Conservation (phyloP, 164 flowering plant genomes). For the Buxus sempervirens region DNA sequence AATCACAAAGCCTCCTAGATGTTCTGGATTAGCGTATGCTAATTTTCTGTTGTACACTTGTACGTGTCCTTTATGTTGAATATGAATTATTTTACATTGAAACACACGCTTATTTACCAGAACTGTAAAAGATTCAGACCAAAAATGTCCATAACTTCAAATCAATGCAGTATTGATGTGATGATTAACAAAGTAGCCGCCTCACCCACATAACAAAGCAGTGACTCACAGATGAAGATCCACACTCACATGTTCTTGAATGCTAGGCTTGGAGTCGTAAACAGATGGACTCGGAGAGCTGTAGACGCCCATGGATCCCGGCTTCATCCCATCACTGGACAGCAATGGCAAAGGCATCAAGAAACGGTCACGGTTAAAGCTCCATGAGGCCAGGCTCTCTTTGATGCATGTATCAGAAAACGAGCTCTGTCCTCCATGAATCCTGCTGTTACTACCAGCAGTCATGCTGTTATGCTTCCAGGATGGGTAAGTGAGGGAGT, state of each 20-base stretch:
- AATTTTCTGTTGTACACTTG: no score
- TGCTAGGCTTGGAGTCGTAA: background rate
- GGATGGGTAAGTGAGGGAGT: conserved; percentile 24
- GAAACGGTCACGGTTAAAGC: background rate
- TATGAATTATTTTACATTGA: no score
- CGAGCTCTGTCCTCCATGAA: conserved; percentile 22
- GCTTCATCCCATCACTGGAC: background rate
- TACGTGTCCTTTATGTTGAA: no score
- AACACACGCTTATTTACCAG: no score
- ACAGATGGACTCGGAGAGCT: background rate
- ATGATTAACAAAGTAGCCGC: no score
- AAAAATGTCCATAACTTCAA: no score
- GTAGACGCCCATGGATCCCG: background rate
- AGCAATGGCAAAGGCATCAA: background rate
- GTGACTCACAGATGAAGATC: background rate
- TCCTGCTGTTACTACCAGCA: conserved; percentile 11
- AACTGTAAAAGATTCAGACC: no score
- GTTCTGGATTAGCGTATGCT: no score
- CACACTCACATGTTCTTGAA: background rate
- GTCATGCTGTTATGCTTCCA: conserved; percentile 1
- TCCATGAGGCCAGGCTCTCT: conserved; percentile 21
- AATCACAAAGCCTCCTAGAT: no score
- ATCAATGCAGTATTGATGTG: no score
- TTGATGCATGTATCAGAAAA: conserved; percentile 30
- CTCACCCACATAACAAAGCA: background rate